These are phyloP conservation scores for Kappamyces sp. DNA, from an alignment of 192 early-diverging fungal species.

Conservation along the genomic window DNA sequence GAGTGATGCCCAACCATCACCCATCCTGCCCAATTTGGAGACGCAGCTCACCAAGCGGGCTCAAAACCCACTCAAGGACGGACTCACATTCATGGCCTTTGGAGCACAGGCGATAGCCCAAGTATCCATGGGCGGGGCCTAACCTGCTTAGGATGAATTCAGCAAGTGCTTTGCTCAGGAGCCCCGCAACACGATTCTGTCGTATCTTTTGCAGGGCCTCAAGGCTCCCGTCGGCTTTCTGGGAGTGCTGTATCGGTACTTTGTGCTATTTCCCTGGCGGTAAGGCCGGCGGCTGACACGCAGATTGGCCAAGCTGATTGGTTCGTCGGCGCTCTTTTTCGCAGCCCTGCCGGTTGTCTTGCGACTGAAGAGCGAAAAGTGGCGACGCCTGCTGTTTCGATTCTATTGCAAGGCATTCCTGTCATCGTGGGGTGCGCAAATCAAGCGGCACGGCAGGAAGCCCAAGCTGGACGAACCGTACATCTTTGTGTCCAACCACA, in stretches of 20 bases:
- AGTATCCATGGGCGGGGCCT: slow-evolving; percentile 1
- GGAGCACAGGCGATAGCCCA: slow-evolving; percentile 48
- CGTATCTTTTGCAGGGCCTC: slow-evolving; percentile 26
- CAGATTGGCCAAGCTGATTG: slow-evolving; percentile 25
- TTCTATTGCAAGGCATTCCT: slow-evolving; percentile 49
- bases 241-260: slow-evolving; percentile 35
- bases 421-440: slow-evolving; percentile 39
- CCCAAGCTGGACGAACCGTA: slow-evolving; percentile 35
- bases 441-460: slow-evolving; percentile 40
- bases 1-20: too few species aligned
- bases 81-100: slow-evolving; percentile 46
- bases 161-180: slow-evolving; percentile 45
- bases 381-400: slow-evolving; percentile 38
- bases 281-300: neutral
- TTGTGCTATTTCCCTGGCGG: slow-evolving; percentile 39
- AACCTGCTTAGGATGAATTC: slow-evolving; percentile 40
- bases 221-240: slow-evolving; percentile 25
- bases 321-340: slow-evolving; percentile 38
- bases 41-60: too few species aligned
- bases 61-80: slow-evolving; percentile 32
- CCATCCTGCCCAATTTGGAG: too few species aligned
- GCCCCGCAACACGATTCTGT: slow-evolving; percentile 28
- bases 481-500: slow-evolving; percentile 55
- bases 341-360: slow-evolving; percentile 36
- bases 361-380: slow-evolving; percentile 28